Conservation (phyloP, 805 yeast species). For the Candida dajiaensis region DNA sequence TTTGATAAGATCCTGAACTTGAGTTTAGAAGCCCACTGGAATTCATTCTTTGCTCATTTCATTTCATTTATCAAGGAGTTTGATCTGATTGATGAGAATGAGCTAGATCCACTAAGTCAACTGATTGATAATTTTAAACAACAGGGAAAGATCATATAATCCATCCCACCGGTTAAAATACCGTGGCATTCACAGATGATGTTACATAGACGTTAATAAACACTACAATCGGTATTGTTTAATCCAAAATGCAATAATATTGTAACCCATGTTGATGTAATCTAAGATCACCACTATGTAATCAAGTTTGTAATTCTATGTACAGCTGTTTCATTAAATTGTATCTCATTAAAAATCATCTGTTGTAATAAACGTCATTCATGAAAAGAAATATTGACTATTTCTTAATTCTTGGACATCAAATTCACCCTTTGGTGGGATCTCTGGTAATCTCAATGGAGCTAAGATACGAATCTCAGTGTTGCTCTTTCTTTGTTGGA, state of each 20-base stretch:
- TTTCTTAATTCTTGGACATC: slow-evolving; percentile 68
- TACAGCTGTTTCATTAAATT: neutral
- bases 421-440: slow-evolving; percentile 78
- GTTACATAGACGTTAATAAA: neutral
- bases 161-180: neutral
- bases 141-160: slow-evolving; percentile 69
- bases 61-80: slow-evolving; percentile 83
- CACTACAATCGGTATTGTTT: neutral
- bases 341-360: neutral
- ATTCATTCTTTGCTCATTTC: slow-evolving; percentile 93
- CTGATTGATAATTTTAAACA: slow-evolving; percentile 74
- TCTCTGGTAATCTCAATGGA: slow-evolving; percentile 64
- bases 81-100: slow-evolving; percentile 70
- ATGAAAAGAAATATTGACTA: slow-evolving; percentile 73
- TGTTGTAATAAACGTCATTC: neutral
- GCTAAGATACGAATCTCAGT: slow-evolving; percentile 37
- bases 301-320: neutral
- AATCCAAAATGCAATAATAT: neutral
- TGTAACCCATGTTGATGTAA: neutral
- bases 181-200: neutral
- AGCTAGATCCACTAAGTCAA: slow-evolving; percentile 70
- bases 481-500: slow-evolving; percentile 8
- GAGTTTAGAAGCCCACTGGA: slow-evolving; percentile 95
- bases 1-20: slow-evolving; percentile 90
- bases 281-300: neutral